Base-by-base conservation (phyloP, 75 land plant genomes). In the Selaginella moellendorffii region DNA sequence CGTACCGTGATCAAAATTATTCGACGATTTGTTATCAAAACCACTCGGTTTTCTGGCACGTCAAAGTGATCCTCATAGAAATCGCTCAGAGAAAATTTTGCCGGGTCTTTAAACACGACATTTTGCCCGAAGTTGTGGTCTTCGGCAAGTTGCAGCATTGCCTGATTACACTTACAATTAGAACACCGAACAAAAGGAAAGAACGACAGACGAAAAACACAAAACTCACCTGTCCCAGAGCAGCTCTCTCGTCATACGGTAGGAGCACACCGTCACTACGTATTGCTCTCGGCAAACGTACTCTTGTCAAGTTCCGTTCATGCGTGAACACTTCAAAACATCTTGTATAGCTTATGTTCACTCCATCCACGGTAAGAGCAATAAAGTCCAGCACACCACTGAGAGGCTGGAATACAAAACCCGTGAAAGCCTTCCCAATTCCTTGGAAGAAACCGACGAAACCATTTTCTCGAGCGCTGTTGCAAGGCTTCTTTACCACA, bases 41-140 rank as follows among this genome's bases (percentile, higher is more conserved):
- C 76, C 59, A 84, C 80, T 30, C 68, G 63, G 65, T 82, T 76
- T 25, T 78, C 59, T 1, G 86, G 83, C 26, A 95, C 71, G 24
- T 76, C n/a, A 80, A 95, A 95, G 64, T 95, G 97, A 1, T 81
- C 83, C 72, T 86, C 97, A 76, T 95, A 95, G 71, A 79, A 81
- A 67, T 95, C 99, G 68, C 97, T 82, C 78, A 78, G 84, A 42
- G 99, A 91, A 77, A 71, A 90, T 65, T 86, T 84, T 66, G 92
- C 87, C 18, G 87, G 85, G 68, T 89, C 96, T 59, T 79, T 89
- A 74, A 93, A 89, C 30, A 93, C 73, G 67, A 83, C 85, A 63
- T 84, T 80, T 61, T 83, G 83, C 10, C 83, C 85, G 74, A 85
- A 80, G 42, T 73, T 22, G 76, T 52, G 78, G 68, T 78, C 82